Percentiles rank a stretch among this genome's conserved stretches.
Evolutionary conservation across 495 filamentous ascomycete species (phyloP).

Genomic region (Letharia columbiana): DNA sequence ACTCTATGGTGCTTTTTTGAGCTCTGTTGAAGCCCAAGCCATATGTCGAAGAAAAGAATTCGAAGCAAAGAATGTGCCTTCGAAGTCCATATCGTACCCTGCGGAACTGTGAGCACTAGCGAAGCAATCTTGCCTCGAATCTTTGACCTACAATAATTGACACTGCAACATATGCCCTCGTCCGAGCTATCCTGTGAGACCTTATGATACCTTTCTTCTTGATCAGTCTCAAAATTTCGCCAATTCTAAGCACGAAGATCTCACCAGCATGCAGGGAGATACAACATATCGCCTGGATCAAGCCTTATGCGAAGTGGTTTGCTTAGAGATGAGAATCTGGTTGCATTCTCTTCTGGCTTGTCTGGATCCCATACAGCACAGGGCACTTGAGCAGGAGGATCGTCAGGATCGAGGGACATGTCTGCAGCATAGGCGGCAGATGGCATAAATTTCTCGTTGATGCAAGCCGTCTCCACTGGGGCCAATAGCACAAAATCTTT

Average conservation of each 20-base stretch:
- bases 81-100: conserved; percentile 65
- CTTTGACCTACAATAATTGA: conserved; percentile 62
- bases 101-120: conserved; percentile 5
- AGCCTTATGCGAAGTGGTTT: conserved; percentile 52
- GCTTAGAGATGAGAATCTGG: conserved; percentile 46
- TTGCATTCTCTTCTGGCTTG: conserved; percentile 36
- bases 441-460: conserved; percentile 48
- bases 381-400: conserved; percentile 40
- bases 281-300: conserved; percentile 68
- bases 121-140: not conserved
- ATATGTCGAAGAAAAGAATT: conserved; percentile 43
- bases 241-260: conserved; percentile 20
- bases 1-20: not conserved
- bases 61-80: conserved; percentile 49
- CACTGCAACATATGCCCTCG: conserved; percentile 61
- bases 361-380: conserved; percentile 69
- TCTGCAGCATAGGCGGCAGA: conserved; percentile 42
- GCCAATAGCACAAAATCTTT: conserved; percentile 68
- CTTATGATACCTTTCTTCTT: conserved; percentile 48
- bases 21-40: conserved; percentile 13
- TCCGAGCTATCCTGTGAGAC: conserved; percentile 55
- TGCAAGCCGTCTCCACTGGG: conserved; percentile 51
- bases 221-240: conserved; percentile 6
- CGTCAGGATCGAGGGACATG: conserved; percentile 30
- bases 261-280: conserved; percentile 66